phyloP scores from a whole-genome alignment of 176 grass and related monocot genomes.

The Chloris gayana region DNA sequence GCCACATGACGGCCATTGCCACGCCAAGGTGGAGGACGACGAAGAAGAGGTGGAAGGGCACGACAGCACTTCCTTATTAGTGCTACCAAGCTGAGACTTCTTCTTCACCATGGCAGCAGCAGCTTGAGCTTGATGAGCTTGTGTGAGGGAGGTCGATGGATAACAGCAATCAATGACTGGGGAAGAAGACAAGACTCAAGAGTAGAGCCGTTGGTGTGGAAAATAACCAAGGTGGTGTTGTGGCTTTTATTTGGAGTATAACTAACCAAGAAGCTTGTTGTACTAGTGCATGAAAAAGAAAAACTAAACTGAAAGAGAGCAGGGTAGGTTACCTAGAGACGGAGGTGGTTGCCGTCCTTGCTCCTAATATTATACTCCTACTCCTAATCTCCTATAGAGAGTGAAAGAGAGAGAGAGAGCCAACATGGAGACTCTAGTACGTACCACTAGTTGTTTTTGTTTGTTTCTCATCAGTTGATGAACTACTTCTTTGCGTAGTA shows the following conservation, averaged over 20 bases:
- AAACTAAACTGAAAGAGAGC: constrained; percentile 19
- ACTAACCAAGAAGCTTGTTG: background rate
- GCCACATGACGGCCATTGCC: constrained; percentile 52
- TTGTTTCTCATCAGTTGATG: background rate
- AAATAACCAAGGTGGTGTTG: background rate
- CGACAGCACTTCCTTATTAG: constrained; percentile 5
- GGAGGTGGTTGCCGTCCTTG: background rate
- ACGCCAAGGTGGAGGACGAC: background rate
- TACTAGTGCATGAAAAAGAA: background rate
- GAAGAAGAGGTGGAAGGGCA: constrained; percentile 45
- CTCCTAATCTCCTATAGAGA: background rate
- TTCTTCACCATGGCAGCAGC: constrained; percentile 8
- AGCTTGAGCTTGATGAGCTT: background rate
- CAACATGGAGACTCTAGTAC: too few relatives aligned
- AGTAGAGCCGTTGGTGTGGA: constrained; percentile 4
- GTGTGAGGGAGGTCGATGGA: too few relatives aligned
- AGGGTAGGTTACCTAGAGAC: constrained; percentile 36
- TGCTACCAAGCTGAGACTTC: too few relatives aligned
- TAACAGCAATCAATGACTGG: background rate
- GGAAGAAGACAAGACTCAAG: constrained; percentile 5
- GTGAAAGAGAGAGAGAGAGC: background rate
- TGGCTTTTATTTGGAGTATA: constrained; percentile 16
- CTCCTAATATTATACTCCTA: background rate
- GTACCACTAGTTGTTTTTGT: background rate
- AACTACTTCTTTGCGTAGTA: background rate